Percentiles rank a stretch among this genome's conserved stretches.
These are phyloP conservation scores for Cephalotrichum gorgonifer DNA, from an alignment of 2,329 filamentous ascomycete genomes.

Conservation along the genomic window DNA sequence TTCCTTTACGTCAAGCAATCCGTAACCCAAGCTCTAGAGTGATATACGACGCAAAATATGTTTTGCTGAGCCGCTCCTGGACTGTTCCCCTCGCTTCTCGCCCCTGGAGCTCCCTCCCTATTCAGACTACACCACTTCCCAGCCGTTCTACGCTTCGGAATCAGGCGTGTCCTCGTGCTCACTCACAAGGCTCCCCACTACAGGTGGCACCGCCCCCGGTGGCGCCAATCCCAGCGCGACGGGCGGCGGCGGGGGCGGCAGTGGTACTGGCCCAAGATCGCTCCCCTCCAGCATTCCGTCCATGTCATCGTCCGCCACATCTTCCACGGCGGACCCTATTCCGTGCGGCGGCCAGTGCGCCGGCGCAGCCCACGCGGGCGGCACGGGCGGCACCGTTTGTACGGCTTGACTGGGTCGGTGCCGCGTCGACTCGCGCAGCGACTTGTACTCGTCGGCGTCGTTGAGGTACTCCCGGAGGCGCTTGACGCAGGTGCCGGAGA, in stretches of 20 bases:
- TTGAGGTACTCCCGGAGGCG: constrained; percentile 73
- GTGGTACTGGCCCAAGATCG: neutral
- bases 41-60: too few species aligned
- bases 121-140: neutral
- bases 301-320: too few species aligned
- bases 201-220: neutral
- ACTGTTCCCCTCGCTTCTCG: neutral
- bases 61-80: too few species aligned
- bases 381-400: neutral
- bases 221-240: neutral
- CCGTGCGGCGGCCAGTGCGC: too few species aligned
- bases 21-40: too few species aligned
- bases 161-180: neutral
- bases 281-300: too few species aligned
- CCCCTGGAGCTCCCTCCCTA: neutral
- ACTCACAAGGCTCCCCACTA: neutral
- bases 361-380: neutral
- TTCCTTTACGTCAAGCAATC: too few species aligned
- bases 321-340: too few species aligned
- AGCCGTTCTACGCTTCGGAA: neutral
- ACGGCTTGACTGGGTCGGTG: neutral
- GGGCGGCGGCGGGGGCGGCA: neutral
- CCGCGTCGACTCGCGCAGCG: constrained; percentile 20
- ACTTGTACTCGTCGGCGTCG: constrained; percentile 34
- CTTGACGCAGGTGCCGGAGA: constrained; percentile 76